Evolutionary conservation across 768 basidiomycete species (phyloP), one percentile per base, ranked within the genome.

Genomic region (Lactifluus echinatus): DNA sequence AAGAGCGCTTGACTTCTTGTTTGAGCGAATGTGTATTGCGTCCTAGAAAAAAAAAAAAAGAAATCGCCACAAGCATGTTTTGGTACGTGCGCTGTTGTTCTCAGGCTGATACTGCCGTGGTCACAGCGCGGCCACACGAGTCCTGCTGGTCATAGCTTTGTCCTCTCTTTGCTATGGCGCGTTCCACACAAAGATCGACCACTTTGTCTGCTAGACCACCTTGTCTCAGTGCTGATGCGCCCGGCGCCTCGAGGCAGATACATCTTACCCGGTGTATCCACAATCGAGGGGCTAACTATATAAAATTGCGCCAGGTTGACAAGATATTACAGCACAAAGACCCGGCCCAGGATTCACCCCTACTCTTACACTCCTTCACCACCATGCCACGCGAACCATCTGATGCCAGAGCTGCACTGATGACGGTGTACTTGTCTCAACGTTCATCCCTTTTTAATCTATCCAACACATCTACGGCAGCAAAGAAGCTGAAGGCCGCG

Each of bases 371-470:
- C 56, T 29, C 21, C n/a, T 46, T 58, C 19, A 37, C 51, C 33
- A 64, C 66, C 66, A 53, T 61, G 44, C 56, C 56, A 31, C 61
- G 56, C 40, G 63, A 72, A 51, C 64, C 73, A 50, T 67, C 72
- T 33, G 73, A 73, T 57, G 72, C 72, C 17, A 67, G 69, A 34
- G 61, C 66, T 45, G 72, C 73, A 26, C 54, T 73, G 36, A 65
- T 67, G 62, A 62, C 63, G 45, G 60, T 60, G n/a, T 68, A 69
- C 45, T 45, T 66, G 37, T 66, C 68, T 14, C 72, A 62, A 52
- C 60, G 55, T 52, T 56, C 55, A 62, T 46, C 53, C 19, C 19
- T 45, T 43, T 17, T 50, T 15, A 31, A 34, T 11, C 54, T n/a
- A 43, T 36, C 44, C 11, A 19, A 50, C n/a, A 28, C 55, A n/a